Percentiles rank a stretch among this genome's conserved stretches.
Evolutionary conservation across 768 basidiomycete species (phyloP).

Genomic region (Suillus decipiens): DNA sequence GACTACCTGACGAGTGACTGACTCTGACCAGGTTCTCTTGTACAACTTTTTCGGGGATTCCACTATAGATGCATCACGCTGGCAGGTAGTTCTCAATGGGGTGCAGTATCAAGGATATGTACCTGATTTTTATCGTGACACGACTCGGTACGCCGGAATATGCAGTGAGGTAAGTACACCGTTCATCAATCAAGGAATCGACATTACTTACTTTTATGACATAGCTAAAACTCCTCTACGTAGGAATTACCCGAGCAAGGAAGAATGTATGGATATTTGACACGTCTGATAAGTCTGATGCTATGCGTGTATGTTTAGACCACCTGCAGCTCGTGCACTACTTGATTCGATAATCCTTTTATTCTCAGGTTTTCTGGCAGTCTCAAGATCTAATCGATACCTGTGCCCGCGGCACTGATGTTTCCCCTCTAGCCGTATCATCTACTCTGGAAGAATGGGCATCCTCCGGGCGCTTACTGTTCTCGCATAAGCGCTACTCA

Average conservation of each 20-base stretch:
- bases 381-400: conserved; percentile 45
- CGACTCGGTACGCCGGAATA: conserved; percentile 50
- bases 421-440: conserved; percentile 53
- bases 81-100: conserved; percentile 58
- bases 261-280: conserved; percentile 74
- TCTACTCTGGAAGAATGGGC: conserved; percentile 52
- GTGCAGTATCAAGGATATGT: conserved; percentile 32
- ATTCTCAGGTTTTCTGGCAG: conserved; percentile 52
- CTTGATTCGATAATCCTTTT: background rate
- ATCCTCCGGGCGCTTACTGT: conserved; percentile 39
- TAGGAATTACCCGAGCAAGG: conserved; percentile 68
- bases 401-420: conserved; percentile 46
- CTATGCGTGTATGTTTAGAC: conserved; percentile 51
- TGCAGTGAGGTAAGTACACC: conserved; percentile 52
- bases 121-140: conserved; percentile 47
- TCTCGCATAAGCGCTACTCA: conserved; percentile 35
- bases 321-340: background rate
- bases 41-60: conserved; percentile 80
- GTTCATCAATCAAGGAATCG: background rate
- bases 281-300: conserved; percentile 52
- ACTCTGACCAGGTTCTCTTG: conserved; percentile 55
- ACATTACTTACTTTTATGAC: background rate
- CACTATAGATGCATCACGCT: conserved; percentile 46
- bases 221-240: conserved; percentile 71
- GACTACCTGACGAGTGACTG: background rate